Evolutionary conservation across 805 yeast species (phyloP), one percentile per base, ranked within the genome.

Genomic region (Saccharomycopsis guyanensis): DNA sequence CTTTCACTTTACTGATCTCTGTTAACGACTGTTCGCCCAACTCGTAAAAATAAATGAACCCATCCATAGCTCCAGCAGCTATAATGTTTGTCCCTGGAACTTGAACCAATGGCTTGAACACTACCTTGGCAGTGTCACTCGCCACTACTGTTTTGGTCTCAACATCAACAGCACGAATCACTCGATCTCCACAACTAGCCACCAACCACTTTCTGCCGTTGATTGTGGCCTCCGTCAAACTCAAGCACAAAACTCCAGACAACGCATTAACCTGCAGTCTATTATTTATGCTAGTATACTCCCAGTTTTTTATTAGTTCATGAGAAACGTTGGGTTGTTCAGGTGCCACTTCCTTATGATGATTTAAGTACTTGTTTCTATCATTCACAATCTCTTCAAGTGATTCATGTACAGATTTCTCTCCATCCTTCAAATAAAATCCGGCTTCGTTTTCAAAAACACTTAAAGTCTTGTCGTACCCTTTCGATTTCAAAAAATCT

Each of bases 401-500:
- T 0, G 66, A 49, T 43, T 71, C 76, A 39, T 5, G 47, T 12
- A 7, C 2, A 7, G 40, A 23, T 18, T n/a, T 38, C n/a, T 34
- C 41, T 4, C 35, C 46, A 45, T 16, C n/a, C 16, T 37, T 45
- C 45, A 29, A 46, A 23, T 43, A 42, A 37, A 45, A 42, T n/a
- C 53, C 54, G 2, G 55, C 37, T 27, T 66, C 69, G 19, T 46
- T 50, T 24, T 78, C 73, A 40, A 81, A 74, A 2, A 64, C 55
- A n/a, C 60, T 56, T 12, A 80, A 59, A 0, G 89, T 75, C 0
- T 63, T 64, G 1, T 46, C 50, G 40, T 68, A 70, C 0, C 76
- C 74, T 24, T 76, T 68, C n/a, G 68, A 62, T 24, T 67, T 59
- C n/a, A 83, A 66, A 53, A 74, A 82, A 25, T 78, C 76, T 0